A percentile compares a stretch with the other conserved stretches of the same genome.
Evolutionary conservation across 345 rosid genomes (phyloP).

Genomic region (Lepidium africanum): DNA sequence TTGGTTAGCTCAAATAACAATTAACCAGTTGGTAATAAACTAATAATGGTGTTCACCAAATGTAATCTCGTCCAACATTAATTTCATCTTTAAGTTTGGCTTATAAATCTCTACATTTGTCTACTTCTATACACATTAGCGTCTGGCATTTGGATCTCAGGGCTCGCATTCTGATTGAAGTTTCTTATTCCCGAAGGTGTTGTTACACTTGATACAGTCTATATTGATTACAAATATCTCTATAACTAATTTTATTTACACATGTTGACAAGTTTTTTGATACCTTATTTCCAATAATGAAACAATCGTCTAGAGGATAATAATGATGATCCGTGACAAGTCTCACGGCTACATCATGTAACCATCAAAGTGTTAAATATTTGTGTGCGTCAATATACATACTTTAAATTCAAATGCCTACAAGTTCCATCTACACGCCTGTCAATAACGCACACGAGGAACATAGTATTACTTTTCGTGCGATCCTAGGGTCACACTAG

Average conservation of each 20-base stretch:
- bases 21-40: constrained; percentile 23
- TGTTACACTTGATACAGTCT: background rate
- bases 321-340: background rate
- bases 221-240: background rate
- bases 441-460: background rate
- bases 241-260: background rate
- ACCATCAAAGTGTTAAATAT: background rate
- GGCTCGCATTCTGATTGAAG: background rate
- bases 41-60: constrained; percentile 24
- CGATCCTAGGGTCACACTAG: background rate
- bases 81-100: background rate
- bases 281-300: background rate
- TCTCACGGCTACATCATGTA: background rate
- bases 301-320: background rate
- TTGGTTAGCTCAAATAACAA: constrained; percentile 16
- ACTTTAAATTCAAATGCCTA: background rate
- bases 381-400: background rate
- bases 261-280: background rate
- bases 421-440: background rate
- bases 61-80: constrained; percentile 14
- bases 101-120: background rate
- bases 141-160: background rate
- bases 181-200: background rate
- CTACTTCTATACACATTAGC: too few relatives aligned
- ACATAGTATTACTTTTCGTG: background rate